A percentile compares a stretch with the other conserved stretches of the same genome.
Evolutionary conservation across 495 filamentous ascomycete genomes (phyloP).

Genomic region (Neurospora terricola): DNA sequence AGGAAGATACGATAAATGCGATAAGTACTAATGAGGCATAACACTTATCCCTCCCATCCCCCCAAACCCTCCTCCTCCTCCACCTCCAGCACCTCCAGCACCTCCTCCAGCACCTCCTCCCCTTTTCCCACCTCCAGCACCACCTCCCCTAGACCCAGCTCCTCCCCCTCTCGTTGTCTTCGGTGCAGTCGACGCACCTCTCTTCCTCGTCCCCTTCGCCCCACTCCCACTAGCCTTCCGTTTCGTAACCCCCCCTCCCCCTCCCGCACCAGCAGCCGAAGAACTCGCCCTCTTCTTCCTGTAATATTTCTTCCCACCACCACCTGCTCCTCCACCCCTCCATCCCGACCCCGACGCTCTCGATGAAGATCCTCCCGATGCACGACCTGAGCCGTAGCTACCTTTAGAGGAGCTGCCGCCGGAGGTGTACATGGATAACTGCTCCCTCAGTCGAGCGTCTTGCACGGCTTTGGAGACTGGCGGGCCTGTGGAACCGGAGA

Average conservation of each 20-base stretch:
- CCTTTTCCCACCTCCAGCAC: not conserved
- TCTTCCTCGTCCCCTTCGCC: not conserved
- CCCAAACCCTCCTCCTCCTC: not conserved
- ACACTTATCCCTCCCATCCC: not conserved
- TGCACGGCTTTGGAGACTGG: not conserved
- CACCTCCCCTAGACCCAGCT: not conserved
- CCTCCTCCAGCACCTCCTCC: not conserved
- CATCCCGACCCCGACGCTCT: not conserved
- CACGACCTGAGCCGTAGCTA: slow-evolving; percentile 14
- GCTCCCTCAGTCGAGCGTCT: not conserved
- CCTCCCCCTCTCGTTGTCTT: not conserved
- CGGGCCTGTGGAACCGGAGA: not conserved
- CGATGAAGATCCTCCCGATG: slow-evolving; percentile 1
- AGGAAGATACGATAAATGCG: not conserved
- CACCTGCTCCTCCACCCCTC: slow-evolving; percentile 1
- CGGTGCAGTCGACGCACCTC: too few relatives aligned
- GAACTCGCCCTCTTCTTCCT: not conserved
- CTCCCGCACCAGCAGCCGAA: not conserved
- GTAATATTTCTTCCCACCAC: slow-evolving; percentile 12
- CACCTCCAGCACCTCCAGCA: not conserved
- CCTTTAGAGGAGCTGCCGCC: not conserved
- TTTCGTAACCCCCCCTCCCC: not conserved
- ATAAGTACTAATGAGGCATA: not conserved
- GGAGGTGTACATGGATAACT: not conserved
- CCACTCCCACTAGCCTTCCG: not conserved